These are phyloP conservation scores for Spathaspora jeffriesii DNA, from an alignment of 1,139 yeast species.

Conservation along the genomic window DNA sequence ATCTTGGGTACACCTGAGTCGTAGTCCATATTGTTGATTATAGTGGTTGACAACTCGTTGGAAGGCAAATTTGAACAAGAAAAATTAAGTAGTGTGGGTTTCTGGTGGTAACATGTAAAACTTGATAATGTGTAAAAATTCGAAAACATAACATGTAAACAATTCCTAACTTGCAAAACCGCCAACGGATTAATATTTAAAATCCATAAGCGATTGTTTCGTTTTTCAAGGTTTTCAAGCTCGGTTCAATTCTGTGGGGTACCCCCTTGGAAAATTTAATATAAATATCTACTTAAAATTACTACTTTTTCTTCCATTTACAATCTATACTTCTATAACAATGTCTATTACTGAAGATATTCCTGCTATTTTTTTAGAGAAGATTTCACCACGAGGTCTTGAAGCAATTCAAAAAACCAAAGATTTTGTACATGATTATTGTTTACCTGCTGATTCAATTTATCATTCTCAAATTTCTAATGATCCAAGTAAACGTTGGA, in stretches of 20 bases:
- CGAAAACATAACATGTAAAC: background rate
- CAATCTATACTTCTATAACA: background rate
- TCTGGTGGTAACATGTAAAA: background rate
- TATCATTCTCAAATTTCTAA: slow-evolving; percentile 40
- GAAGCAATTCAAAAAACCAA: slow-evolving; percentile 51
- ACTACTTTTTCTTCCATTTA: background rate
- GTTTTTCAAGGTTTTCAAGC: no score
- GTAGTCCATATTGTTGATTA: slow-evolving; percentile 25
- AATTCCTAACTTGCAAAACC: background rate
- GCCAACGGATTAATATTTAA: background rate
- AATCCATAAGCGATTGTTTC: background rate
- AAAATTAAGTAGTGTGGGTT: background rate
- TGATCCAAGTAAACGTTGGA: slow-evolving; percentile 51
- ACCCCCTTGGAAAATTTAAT: background rate
- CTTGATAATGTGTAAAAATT: background rate
- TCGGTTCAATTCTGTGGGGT: slow-evolving; percentile 4
- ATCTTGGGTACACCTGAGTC: slow-evolving; percentile 57
- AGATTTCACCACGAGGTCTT: slow-evolving; percentile 50
- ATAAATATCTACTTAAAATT: background rate
- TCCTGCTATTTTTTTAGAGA: slow-evolving; percentile 43
- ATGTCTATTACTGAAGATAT: slow-evolving; percentile 41
- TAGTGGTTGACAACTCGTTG: background rate
- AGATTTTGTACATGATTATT: slow-evolving; percentile 59
- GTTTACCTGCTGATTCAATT: slow-evolving; percentile 57
- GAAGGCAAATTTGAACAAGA: slow-evolving; percentile 1